phyloP scores from a whole-genome alignment of 148 eudicot species.

The Fagopyrum tataricum region DNA sequence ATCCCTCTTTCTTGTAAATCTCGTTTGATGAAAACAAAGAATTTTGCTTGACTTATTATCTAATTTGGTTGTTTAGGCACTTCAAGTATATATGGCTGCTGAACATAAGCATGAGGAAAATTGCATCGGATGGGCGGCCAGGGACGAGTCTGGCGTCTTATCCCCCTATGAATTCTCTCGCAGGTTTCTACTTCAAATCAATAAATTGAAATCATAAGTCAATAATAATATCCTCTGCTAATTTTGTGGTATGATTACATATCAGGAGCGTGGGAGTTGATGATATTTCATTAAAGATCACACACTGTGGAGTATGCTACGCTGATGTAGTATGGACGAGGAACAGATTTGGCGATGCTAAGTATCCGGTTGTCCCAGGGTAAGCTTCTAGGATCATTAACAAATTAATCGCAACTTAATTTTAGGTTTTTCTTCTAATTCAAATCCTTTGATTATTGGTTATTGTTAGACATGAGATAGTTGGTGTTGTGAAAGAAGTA shows the following conservation, averaged over 20 bases:
- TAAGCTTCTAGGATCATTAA: constrained; percentile 18
- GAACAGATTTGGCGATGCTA: constrained; percentile 38
- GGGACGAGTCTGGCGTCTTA: constrained; percentile 64
- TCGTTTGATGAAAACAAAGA: no score
- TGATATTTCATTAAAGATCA: constrained; percentile 59
- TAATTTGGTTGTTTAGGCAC: neutral
- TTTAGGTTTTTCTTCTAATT: neutral
- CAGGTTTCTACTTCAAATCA: constrained; percentile 28
- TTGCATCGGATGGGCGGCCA: constrained; percentile 81
- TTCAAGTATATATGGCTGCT: neutral
- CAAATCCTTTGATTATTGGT: neutral
- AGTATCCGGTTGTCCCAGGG: constrained; percentile 88
- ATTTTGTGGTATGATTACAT: neutral
- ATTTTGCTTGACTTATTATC: neutral
- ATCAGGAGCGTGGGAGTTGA: constrained; percentile 54
- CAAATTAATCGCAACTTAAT: neutral
- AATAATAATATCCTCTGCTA: neutral
- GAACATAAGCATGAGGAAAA: constrained; percentile 10
- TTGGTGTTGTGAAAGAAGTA: constrained; percentile 65
- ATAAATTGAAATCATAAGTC: neutral
- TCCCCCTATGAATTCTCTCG: constrained; percentile 71
- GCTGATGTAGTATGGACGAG: constrained; percentile 82
- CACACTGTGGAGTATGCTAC: constrained; percentile 84
- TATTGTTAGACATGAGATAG: constrained; percentile 70
- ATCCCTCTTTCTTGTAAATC: no score